Evolutionary conservation across 1,139 yeast genomes (phyloP).

Genomic region (Insectozyma bohioensis): DNA sequence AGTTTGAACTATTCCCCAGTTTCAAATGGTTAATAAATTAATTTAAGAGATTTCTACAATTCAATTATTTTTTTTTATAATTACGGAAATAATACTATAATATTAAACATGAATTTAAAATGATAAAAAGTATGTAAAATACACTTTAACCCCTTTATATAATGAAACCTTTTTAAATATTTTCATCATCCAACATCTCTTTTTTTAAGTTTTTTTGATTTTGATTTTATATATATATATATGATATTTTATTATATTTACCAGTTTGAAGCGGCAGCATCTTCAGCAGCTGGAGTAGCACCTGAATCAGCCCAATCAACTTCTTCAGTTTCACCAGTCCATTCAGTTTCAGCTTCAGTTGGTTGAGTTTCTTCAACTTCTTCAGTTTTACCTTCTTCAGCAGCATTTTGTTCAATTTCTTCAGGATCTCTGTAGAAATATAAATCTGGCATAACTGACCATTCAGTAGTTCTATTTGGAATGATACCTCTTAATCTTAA

Average conservation of each 20-base stretch:
- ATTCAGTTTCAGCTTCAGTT: slow-evolving; percentile 50
- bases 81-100: slow-evolving; percentile 8
- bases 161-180: slow-evolving; percentile 2
- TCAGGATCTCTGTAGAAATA: slow-evolving; percentile 99
- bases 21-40: background rate
- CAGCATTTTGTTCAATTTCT: slow-evolving; percentile 88
- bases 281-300: slow-evolving; percentile 72
- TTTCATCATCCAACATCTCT: slow-evolving; percentile 7
- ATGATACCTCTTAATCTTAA: slow-evolving; percentile 98
- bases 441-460: slow-evolving; percentile 99
- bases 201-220: slow-evolving; percentile 5
- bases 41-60: background rate
- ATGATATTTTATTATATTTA: slow-evolving; percentile 21
- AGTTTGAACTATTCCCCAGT: no score
- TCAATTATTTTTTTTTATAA: slow-evolving; percentile 5
- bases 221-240: slow-evolving; percentile 3
- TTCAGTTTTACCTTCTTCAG: slow-evolving; percentile 62
- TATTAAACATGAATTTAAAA: slow-evolving; percentile 14
- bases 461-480: slow-evolving; percentile 94
- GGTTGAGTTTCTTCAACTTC: slow-evolving; percentile 51
- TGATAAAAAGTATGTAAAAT: slow-evolving; percentile 16
- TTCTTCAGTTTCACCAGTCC: slow-evolving; percentile 61
- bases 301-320: slow-evolving; percentile 64
- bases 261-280: slow-evolving; percentile 69
- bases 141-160: slow-evolving; percentile 13